Evolutionary conservation across 257 asterid genomes (phyloP).

Genomic region (Nemophila menziesii): DNA sequence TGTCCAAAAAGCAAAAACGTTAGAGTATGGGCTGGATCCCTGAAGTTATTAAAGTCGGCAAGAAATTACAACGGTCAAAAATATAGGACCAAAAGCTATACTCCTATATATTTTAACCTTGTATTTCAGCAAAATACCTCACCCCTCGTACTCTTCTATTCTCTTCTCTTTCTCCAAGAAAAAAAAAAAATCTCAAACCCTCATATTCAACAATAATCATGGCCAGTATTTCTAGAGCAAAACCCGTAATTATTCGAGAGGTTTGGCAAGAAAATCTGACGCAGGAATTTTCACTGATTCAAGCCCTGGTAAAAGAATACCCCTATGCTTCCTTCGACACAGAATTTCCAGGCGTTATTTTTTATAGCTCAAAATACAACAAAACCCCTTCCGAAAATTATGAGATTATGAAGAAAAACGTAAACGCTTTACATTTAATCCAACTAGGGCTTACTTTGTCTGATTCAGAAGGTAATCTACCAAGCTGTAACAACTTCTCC

Average conservation of each 20-base stretch:
- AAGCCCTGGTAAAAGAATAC: background rate
- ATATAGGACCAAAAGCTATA: too few relatives aligned
- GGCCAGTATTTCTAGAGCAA: background rate
- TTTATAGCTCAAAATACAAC: background rate
- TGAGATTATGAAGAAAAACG: slow-evolving; percentile 16
- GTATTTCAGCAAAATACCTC: too few relatives aligned
- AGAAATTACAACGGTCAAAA: too few relatives aligned
- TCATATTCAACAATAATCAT: too few relatives aligned
- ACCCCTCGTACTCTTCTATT: too few relatives aligned
- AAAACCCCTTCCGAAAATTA: background rate
- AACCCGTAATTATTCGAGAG: background rate
- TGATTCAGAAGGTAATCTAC: slow-evolving; percentile 12
- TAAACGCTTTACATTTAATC: slow-evolving; percentile 13
- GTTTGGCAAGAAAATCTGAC: background rate
- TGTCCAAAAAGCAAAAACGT: too few relatives aligned
- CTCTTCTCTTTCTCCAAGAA: too few relatives aligned
- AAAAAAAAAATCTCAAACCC: too few relatives aligned
- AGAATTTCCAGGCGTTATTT: slow-evolving; percentile 17
- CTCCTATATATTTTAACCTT: too few relatives aligned
- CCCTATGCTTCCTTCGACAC: slow-evolving; percentile 10
- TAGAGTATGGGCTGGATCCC: too few relatives aligned
- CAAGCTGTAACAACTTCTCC: background rate
- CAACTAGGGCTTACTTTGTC: slow-evolving; percentile 30
- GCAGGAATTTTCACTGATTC: background rate
- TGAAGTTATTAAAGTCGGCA: too few relatives aligned